Conservation (phyloP, 2,329 filamentous ascomycete species). For the Mycosphaerelloides madeirae region DNA sequence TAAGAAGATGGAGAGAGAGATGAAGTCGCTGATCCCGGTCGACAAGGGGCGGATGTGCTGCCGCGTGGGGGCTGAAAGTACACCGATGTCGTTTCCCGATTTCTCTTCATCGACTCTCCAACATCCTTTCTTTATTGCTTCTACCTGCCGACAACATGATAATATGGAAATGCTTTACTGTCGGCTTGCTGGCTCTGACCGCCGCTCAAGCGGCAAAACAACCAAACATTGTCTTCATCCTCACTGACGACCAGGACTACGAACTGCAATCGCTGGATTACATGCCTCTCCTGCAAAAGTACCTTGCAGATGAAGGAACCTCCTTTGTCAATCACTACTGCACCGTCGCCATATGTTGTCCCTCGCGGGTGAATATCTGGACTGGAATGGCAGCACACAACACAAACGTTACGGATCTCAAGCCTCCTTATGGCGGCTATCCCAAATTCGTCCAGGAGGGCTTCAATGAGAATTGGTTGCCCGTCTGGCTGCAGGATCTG, state of each 20-base stretch:
- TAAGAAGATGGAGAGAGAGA: too few species aligned
- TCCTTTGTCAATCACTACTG: conserved; percentile 60
- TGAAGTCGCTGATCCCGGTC: too few species aligned
- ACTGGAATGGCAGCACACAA: conserved; percentile 64
- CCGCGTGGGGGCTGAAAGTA: too few species aligned
- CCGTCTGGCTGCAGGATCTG: conserved; percentile 62
- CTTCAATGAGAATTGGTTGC: conserved; percentile 62
- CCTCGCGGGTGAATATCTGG: conserved; percentile 59
- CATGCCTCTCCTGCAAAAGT: conserved; percentile 57
- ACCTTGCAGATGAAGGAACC: conserved; percentile 35
- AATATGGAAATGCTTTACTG: too few species aligned
- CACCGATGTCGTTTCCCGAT: too few species aligned
- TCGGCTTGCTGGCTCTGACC: background rate
- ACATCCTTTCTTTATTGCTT: too few species aligned
- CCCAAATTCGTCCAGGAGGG: conserved; percentile 62
- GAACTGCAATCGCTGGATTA: conserved; percentile 57
- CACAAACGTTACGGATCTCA: conserved; percentile 61
- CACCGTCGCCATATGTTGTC: conserved; percentile 62
- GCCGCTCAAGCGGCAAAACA: conserved; percentile 1
- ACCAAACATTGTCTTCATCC: conserved; percentile 60
- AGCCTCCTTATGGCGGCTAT: conserved; percentile 57
- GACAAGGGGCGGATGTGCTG: too few species aligned
- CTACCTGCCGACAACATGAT: too few species aligned
- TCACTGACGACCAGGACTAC: conserved; percentile 64
- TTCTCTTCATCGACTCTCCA: too few species aligned